Conservation (phyloP, 2,329 filamentous ascomycete genomes). For the Coniochaeta prunicola region DNA sequence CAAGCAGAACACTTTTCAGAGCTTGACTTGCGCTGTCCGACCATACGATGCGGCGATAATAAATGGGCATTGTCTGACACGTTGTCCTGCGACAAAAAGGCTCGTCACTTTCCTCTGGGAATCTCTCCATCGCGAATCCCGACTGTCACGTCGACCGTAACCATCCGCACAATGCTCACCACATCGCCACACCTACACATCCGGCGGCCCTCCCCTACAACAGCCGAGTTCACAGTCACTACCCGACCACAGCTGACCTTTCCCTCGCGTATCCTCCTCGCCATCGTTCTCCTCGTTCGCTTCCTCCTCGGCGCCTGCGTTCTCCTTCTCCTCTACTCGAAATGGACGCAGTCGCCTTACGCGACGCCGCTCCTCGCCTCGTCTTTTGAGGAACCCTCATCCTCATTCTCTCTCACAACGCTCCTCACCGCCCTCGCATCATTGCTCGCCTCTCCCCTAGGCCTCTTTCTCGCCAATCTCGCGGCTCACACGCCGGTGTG, state of each 20-base stretch:
- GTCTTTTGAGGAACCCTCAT: conserved; percentile 8
- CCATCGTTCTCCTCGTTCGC: conserved; percentile 35
- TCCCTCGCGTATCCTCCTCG: conserved; percentile 34
- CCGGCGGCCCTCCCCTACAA: conserved; percentile 72
- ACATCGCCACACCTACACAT: conserved; percentile 52
- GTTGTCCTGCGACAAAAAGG: not conserved
- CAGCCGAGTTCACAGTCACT: conserved; percentile 87
- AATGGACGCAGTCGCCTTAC: conserved; percentile 31
- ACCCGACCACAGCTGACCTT: conserved; percentile 56
- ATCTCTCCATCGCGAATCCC: not conserved
- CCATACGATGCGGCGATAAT: not conserved
- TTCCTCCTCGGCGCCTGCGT: conserved; percentile 30
- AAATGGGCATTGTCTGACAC: not conserved
- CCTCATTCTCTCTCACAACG: conserved; percentile 9
- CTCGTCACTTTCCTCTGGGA: too few species aligned
- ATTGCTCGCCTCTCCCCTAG: conserved; percentile 21
- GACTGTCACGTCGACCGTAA: not conserved
- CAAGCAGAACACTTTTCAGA: not conserved
- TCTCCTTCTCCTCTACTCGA: conserved; percentile 42
- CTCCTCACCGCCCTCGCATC: conserved; percentile 23
- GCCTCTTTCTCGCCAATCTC: conserved; percentile 20
- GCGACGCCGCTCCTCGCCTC: conserved; percentile 4
- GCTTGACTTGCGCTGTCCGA: not conserved
- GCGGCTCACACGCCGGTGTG: conserved; percentile 29
- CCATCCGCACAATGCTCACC: conserved; percentile 47